These are phyloP conservation scores for Daldinia sp. DNA, from an alignment of 2,329 filamentous ascomycete genomes.

Conservation along the genomic window DNA sequence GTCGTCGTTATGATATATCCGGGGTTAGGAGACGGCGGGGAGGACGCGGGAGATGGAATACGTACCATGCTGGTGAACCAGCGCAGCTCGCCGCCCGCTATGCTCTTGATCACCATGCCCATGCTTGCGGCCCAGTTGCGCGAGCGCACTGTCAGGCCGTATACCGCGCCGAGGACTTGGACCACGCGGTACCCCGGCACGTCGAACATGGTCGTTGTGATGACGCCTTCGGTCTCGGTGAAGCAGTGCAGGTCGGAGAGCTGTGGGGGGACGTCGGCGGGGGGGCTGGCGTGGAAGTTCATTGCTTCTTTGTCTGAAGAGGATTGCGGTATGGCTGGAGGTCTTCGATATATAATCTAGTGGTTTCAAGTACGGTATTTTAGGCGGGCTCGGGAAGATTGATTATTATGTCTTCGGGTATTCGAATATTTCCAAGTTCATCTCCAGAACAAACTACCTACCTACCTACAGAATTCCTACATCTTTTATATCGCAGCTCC, in stretches of 20 bases:
- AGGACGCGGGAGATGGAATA: not conserved
- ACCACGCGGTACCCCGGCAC: slow-evolving; percentile 67
- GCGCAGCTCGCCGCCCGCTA: slow-evolving; percentile 65
- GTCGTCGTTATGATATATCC: no score
- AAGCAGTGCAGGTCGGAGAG: slow-evolving; percentile 64
- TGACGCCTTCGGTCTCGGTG: slow-evolving; percentile 67
- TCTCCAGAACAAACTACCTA: no score
- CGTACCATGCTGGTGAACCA: slow-evolving; percentile 65
- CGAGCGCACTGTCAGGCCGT: slow-evolving; percentile 64
- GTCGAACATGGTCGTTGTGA: slow-evolving; percentile 71
- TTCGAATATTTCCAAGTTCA: not conserved
- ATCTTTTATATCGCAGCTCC: not conserved
- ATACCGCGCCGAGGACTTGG: slow-evolving; percentile 65
- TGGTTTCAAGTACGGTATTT: not conserved
- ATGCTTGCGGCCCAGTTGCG: slow-evolving; percentile 66
- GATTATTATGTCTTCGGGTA: not conserved
- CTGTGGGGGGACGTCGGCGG: slow-evolving; percentile 51
- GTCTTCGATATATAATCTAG: not conserved
- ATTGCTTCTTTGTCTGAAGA: not conserved
- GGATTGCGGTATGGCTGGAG: not conserved
- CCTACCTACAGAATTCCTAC: not conserved
- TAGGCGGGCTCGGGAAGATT: not conserved
- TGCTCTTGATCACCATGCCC: slow-evolving; percentile 63
- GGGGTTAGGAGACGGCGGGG: not conserved
- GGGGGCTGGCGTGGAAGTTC: not conserved